A percentile compares a stretch with the other conserved stretches of the same genome.
Evolutionary conservation across 2,329 filamentous ascomycete species (phyloP).

Genomic region (Keithomyces neogunnii): DNA sequence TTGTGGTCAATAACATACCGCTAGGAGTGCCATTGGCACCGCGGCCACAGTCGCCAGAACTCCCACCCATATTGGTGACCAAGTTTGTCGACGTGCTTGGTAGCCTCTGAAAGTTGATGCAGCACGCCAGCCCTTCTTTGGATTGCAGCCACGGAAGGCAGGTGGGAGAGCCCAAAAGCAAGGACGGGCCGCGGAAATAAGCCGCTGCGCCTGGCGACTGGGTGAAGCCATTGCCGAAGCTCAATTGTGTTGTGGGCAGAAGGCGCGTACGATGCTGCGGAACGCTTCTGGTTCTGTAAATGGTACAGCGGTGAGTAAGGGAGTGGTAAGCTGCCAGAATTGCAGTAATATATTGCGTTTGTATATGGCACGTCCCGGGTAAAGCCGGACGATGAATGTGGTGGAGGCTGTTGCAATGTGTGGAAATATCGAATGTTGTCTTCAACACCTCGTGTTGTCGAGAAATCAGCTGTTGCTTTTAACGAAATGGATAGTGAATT

Average conservation of each 20-base stretch:
- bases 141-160: neutral
- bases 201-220: constrained; percentile 1
- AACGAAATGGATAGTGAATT: no score
- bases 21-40: constrained; percentile 3
- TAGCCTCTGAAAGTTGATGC: neutral
- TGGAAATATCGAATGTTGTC: neutral
- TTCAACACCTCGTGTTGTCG: neutral
- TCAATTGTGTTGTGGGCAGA: neutral
- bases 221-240: constrained; percentile 1
- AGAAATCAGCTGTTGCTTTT: neutral
- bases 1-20: neutral
- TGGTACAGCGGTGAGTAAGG: neutral
- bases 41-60: constrained; percentile 1
- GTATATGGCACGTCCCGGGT: neutral
- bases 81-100: neutral
- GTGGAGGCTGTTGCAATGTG: neutral
- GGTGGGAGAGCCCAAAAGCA: neutral
- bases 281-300: neutral
- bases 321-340: neutral
- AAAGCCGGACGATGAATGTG: neutral
- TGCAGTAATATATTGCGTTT: neutral
- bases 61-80: neutral
- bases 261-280: neutral
- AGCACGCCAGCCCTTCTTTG: neutral
- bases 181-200: neutral